Percentiles rank a stretch among this genome's conserved stretches.
phyloP scores from a whole-genome alignment of 257 asterid genomes.

The Jasminum sambac region DNA sequence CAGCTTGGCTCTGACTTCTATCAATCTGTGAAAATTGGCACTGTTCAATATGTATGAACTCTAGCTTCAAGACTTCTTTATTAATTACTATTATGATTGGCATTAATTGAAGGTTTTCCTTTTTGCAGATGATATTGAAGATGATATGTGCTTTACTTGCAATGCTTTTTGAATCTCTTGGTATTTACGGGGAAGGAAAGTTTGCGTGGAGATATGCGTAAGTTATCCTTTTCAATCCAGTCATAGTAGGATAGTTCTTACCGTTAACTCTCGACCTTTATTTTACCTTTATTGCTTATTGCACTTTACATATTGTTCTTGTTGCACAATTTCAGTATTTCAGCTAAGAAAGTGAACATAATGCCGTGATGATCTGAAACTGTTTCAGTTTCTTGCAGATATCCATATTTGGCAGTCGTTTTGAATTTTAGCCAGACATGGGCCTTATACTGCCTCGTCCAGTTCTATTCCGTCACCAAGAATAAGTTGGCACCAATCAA shows the following conservation, averaged over 20 bases:
- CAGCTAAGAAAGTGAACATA: not conserved
- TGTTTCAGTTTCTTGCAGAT: slow-evolving; percentile 57
- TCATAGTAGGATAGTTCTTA: not conserved
- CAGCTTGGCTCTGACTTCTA: slow-evolving; percentile 86
- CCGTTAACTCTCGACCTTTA: not conserved
- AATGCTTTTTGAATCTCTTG: slow-evolving; percentile 67
- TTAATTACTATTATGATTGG: slow-evolving; percentile 14
- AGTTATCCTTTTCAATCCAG: slow-evolving; percentile 32
- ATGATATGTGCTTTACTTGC: slow-evolving; percentile 92
- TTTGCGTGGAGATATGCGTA: slow-evolving; percentile 95
- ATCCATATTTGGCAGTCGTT: slow-evolving; percentile 90
- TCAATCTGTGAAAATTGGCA: slow-evolving; percentile 93
- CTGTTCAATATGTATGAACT: slow-evolving; percentile 85
- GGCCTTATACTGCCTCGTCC: slow-evolving; percentile 98
- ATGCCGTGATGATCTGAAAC: slow-evolving; percentile 19
- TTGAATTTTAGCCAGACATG: slow-evolving; percentile 97
- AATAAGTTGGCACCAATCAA: slow-evolving; percentile 84
- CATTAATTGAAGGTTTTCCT: slow-evolving; percentile 18
- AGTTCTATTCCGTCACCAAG: slow-evolving; percentile 90
- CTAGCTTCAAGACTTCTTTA: slow-evolving; percentile 9
- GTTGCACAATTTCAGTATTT: not conserved
- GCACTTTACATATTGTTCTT: slow-evolving; percentile 11
- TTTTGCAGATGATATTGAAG: slow-evolving; percentile 84
- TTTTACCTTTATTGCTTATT: not conserved
- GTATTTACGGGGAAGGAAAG: slow-evolving; percentile 94